Evolutionary conservation across 2,329 filamentous ascomycete genomes (phyloP), one percentile per base, ranked within the genome.

Genomic region (Mollisia scopiformis): DNA sequence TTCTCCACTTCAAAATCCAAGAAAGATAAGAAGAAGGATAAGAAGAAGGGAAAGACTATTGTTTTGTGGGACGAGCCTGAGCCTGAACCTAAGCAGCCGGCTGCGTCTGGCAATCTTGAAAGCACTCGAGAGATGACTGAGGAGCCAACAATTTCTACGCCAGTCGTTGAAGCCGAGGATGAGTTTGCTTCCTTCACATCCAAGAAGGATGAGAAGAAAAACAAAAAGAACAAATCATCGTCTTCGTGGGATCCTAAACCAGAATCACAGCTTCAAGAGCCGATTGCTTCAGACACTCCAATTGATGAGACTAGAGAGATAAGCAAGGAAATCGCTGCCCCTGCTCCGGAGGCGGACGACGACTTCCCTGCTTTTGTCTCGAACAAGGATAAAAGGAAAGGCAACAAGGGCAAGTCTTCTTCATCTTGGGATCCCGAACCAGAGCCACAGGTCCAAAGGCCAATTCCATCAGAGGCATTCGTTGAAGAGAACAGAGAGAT

Each of bases 1-100:
- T 59, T 62, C 28, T 58, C 23, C 21, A 37, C 35, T 23, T 28
- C 62, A n/a, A 37, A 57, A 19, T 56, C 69, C 25, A 74, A 72
- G 68, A 75, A 74, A 61, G 63, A 66, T 47, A 76, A 75, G 68
- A 76, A 71, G 19, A 31, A 30, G 27, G 30, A 51, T 30, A 33
- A 51, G 37, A 51, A 51, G 49, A 51, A 51, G 30, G 47, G 49
- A 8, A 59, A 62, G 23, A 47, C 57, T 19, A n/a, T 23, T 21
- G 14, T 16, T 1, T 33, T 28, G 3, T 51, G 49, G 49, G 43
- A 47, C n/a, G 49, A 51, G 23, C 49, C 49, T 4, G 49, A 51
- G 13, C 19, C 11, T 8, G 8, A 51, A n/a, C 16, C 49, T 25
- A 19, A 11, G 31, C 6, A 23, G 16, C 7, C 14, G 16, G 49